Percentiles rank a stretch among this genome's conserved stretches.
Evolutionary conservation across 108 stramenopile species (phyloP).

Genomic region (Pseudonitzschia pungens): DNA sequence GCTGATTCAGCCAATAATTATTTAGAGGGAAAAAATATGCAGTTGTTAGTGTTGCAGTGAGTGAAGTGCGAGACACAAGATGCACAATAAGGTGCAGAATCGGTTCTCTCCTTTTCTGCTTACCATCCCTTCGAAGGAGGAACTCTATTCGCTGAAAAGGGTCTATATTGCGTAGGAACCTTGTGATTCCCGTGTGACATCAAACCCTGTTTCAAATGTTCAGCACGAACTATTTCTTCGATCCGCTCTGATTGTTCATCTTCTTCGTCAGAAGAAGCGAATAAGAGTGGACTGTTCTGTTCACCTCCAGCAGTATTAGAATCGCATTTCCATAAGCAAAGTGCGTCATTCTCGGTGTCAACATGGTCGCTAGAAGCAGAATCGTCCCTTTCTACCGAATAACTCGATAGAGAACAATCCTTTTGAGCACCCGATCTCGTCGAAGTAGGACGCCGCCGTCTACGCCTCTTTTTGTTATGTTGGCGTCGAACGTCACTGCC

Average conservation of each 20-base stretch:
- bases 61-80: background rate
- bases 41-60: background rate
- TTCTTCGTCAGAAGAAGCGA: slow-evolving; percentile 19
- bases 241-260: slow-evolving; percentile 22
- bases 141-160: slow-evolving; percentile 28
- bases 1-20: background rate
- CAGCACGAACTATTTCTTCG: background rate
- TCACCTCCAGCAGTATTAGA: slow-evolving; percentile 5
- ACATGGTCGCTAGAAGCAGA: background rate
- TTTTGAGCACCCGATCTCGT: background rate
- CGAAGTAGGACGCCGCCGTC: slow-evolving; percentile 12
- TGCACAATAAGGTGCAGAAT: background rate
- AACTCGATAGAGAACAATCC: background rate
- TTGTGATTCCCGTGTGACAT: background rate
- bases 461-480: slow-evolving; percentile 23
- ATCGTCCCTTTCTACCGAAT: background rate
- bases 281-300: slow-evolving; percentile 11
- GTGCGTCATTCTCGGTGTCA: background rate
- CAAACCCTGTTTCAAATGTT: background rate
- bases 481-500: slow-evolving; percentile 28
- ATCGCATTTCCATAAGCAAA: slow-evolving; percentile 14
- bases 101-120: background rate
- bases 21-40: background rate
- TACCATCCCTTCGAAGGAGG: slow-evolving; percentile 37
- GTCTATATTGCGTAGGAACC: background rate